Conservation (phyloP, 768 basidiomycete genomes). For the Boletus rubropictus region DNA sequence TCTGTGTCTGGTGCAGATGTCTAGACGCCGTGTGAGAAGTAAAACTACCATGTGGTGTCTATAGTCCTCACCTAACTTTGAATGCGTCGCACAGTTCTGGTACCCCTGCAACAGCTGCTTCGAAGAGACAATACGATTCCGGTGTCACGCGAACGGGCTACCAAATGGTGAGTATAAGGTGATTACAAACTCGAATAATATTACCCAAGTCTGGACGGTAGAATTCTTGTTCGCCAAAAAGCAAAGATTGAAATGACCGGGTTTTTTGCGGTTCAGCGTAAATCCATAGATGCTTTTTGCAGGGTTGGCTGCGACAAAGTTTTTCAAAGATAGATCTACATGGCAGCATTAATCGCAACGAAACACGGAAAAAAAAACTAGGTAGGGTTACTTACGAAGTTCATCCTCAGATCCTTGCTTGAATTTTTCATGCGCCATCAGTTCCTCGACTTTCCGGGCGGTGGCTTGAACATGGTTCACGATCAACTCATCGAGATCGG, state of each 20-base stretch:
- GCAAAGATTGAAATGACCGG: constrained; percentile 90
- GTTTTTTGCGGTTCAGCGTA: constrained; percentile 78
- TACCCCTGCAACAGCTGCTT: constrained; percentile 85
- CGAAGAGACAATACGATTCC: constrained; percentile 85
- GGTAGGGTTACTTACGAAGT: constrained; percentile 60
- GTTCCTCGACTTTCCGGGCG: constrained; percentile 86
- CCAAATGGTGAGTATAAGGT: constrained; percentile 3
- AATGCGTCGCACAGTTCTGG: constrained; percentile 95
- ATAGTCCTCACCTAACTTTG: constrained; percentile 64
- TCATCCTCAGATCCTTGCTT: constrained; percentile 84
- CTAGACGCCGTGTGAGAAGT: constrained; percentile 31
- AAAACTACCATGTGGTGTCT: background rate
- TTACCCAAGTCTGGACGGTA: constrained; percentile 86
- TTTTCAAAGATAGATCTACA: constrained; percentile 79
- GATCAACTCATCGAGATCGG: constrained; percentile 93
- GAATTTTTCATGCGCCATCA: constrained; percentile 95
- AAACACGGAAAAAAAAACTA: background rate
- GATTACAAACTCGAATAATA: background rate
- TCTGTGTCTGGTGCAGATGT: constrained; percentile 76
- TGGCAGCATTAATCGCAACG: background rate
- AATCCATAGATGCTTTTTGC: constrained; percentile 95
- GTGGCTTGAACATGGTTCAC: constrained; percentile 96
- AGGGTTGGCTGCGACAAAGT: constrained; percentile 88
- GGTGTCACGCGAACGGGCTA: constrained; percentile 85
- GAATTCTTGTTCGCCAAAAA: constrained; percentile 92